Evolutionary conservation across 2,329 filamentous ascomycete species (phyloP).

Genomic region (Pseudofabraea citricarpa): DNA sequence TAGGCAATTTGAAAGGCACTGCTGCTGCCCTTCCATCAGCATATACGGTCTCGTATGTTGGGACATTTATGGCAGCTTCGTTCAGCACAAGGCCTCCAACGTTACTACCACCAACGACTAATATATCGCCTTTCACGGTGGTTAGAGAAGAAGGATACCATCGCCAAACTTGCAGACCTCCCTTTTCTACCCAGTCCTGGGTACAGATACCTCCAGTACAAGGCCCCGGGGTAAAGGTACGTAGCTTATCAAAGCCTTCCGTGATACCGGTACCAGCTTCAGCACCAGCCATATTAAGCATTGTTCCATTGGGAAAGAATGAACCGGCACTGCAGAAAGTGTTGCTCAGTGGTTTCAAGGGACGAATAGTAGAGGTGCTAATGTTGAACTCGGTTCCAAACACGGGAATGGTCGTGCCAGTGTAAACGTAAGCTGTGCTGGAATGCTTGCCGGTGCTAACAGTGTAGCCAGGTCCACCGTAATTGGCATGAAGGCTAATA

Average conservation of each 20-base stretch:
- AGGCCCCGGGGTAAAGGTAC: conserved; percentile 1
- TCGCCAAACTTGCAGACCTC: not conserved
- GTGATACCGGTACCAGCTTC: conserved; percentile 1
- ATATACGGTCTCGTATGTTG: conserved; percentile 1
- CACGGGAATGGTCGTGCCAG: not conserved
- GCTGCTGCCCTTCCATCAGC: not conserved
- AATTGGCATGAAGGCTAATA: conserved; percentile 1
- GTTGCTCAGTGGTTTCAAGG: not conserved
- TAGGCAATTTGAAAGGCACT: not conserved
- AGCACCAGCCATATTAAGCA: conserved; percentile 3
- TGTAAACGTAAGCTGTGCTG: not conserved
- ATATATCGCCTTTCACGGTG: not conserved
- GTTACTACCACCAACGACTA: conserved; percentile 2
- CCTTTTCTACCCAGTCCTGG: not conserved
- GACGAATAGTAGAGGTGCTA: not conserved
- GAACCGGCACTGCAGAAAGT: conserved; percentile 3
- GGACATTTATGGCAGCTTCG: conserved; percentile 3
- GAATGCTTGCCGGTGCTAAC: not conserved
- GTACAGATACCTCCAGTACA: conserved; percentile 3
- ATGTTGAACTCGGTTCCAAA: conserved; percentile 2
- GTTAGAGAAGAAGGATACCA: conserved; percentile 1
- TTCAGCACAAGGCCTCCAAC: conserved; percentile 2
- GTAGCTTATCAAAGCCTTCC: conserved; percentile 3
- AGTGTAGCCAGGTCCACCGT: conserved; percentile 1
- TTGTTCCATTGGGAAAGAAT: conserved; percentile 2